Evolutionary conservation across 2,329 filamentous ascomycete genomes (phyloP).

Genomic region (Cyanodermella asteris): DNA sequence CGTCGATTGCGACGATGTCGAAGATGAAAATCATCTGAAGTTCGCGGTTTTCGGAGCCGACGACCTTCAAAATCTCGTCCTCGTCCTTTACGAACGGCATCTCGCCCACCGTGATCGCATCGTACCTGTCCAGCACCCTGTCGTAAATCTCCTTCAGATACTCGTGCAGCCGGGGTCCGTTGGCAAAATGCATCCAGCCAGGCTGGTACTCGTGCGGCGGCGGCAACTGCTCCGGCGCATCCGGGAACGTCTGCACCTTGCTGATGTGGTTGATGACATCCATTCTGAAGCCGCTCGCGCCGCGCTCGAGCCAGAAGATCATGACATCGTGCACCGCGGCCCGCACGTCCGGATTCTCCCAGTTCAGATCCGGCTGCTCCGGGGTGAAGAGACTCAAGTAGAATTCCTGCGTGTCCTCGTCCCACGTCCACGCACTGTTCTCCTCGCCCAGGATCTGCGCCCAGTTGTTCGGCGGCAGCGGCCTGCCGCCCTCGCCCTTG

Average conservation of each 20-base stretch:
- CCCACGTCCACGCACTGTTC: constrained; percentile 45
- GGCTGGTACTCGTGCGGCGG: constrained; percentile 23
- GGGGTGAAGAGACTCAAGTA: constrained; percentile 56
- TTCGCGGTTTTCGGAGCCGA: constrained; percentile 34
- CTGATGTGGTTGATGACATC: constrained; percentile 55
- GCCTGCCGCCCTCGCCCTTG: constrained; percentile 26
- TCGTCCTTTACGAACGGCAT: constrained; percentile 31
- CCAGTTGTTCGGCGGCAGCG: constrained; percentile 58
- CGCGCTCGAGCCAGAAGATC: constrained; percentile 58
- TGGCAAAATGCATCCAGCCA: constrained; percentile 28
- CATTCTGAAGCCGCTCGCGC: constrained; percentile 52
- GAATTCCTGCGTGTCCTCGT: constrained; percentile 50
- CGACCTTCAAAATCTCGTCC: constrained; percentile 29
- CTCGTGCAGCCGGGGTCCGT: constrained; percentile 36
- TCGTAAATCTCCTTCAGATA: constrained; percentile 31
- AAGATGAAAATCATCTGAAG: constrained; percentile 57
- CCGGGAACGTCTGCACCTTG: constrained; percentile 36
- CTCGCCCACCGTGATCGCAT: constrained; percentile 37
- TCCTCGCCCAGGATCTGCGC: constrained; percentile 34
- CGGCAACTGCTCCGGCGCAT: constrained; percentile 21
- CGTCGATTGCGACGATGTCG: constrained; percentile 26
- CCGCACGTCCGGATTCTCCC: constrained; percentile 48
- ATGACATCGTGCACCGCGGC: constrained; percentile 51
- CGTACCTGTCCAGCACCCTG: constrained; percentile 30
- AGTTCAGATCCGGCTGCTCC: constrained; percentile 70